Evolutionary conservation across 2,329 filamentous ascomycete species (phyloP), one percentile per base, ranked within the genome.

Genomic region (Penicillium frequentans): DNA sequence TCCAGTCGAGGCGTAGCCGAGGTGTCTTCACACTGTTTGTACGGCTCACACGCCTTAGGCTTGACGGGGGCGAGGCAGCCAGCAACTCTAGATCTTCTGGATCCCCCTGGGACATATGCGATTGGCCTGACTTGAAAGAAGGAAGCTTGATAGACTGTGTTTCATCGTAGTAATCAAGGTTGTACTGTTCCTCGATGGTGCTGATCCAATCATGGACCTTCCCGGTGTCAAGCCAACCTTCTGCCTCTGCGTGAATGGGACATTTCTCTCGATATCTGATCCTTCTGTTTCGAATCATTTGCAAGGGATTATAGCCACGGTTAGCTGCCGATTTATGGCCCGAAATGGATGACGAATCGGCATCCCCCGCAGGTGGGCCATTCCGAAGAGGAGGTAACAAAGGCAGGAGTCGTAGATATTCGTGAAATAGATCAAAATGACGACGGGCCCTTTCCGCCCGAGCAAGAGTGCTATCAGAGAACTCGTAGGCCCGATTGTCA

Each of bases 201-300:
- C 93, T 86, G 1, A 97, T 83, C 92, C 93, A 98, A 31, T 82
- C 79, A 51, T 84, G 84, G 8, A 96, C 90, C 46, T 80, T 84
- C 3, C 84, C 80, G 1, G 90, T 79, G 71, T 97, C 87, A 39
- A 85, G 82, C 78, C 96, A 98, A 1, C 90, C 90, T 64, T 90
- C 87, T 1, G 82, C 81, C 60, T 91, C 86, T 16, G 90, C 86
- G 66, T 95, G 86, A 33, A 96, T 87, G 0, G 83, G 76, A 62
- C 84, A 87, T 42, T 90, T 85, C 75, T 96, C 90, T 16, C 93
- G 84, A 26, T 89, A 88, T 60, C 95, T 84, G 13, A 95, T 84
- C 70, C 93, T 93, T 48, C 93, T 85, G 70, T 99, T 98, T 21
- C 95, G 88, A 54, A 98, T 90, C 65, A 91, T 91, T 73, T 98